Evolutionary conservation across 163 green algal genomes (phyloP).

Genomic region (Volvox carteri): DNA sequence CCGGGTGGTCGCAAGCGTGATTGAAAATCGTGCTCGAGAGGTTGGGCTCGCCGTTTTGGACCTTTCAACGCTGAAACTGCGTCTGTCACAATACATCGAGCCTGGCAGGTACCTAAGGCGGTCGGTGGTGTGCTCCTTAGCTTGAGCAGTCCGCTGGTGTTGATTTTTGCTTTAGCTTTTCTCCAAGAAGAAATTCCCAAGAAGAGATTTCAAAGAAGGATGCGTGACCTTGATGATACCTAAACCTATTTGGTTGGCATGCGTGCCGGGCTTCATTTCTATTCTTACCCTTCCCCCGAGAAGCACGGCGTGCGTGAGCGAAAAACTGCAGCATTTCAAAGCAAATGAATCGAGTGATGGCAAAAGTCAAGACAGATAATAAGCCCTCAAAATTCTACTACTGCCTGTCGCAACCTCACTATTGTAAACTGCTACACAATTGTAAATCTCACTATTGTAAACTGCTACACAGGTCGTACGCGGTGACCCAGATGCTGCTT

Average conservation of each 20-base stretch:
- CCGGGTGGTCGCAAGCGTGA: constrained; percentile 12
- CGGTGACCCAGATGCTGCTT: constrained; percentile 33
- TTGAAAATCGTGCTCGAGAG: constrained; percentile 48
- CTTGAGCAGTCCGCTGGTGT: background rate
- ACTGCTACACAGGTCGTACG: constrained; percentile 35
- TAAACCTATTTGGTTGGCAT: too few species aligned
- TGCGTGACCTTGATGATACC: background rate
- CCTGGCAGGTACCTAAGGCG: constrained; percentile 1
- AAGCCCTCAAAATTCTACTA: background rate
- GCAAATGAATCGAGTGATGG: background rate
- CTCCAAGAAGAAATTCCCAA: background rate
- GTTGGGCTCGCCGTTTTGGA: constrained; percentile 48
- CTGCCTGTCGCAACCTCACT: background rate
- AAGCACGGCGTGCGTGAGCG: too few species aligned
- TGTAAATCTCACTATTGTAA: background rate
- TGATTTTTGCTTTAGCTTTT: background rate
- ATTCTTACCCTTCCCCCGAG: too few species aligned
- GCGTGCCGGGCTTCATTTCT: too few species aligned
- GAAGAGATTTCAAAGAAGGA: background rate
- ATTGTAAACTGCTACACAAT: background rate
- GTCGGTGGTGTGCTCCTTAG: background rate
- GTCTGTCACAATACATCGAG: constrained; percentile 49
- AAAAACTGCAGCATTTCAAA: background rate
- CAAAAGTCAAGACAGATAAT: background rate
- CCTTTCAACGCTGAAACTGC: constrained; percentile 19